Percentiles rank a stretch among this genome's conserved stretches.
Conservation (phyloP, 805 yeast genomes). For the Candida wancherniae region DNA sequence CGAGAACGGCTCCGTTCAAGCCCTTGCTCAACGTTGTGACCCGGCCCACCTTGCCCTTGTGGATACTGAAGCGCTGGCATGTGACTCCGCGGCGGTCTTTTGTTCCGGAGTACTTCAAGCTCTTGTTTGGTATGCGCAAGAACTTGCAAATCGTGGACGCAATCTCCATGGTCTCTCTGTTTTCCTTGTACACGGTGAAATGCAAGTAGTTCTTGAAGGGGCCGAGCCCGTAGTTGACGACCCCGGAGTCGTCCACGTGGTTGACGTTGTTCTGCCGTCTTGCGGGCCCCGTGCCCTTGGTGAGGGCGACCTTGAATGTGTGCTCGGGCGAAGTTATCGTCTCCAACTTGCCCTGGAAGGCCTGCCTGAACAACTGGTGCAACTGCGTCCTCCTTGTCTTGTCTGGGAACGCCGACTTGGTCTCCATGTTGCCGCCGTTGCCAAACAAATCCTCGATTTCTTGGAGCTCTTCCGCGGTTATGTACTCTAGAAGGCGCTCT, state of each 20-base stretch:
- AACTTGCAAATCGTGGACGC: slow-evolving; percentile 69
- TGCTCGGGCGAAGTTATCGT: slow-evolving; percentile 70
- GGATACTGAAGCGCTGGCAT: slow-evolving; percentile 72
- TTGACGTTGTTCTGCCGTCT: slow-evolving; percentile 34
- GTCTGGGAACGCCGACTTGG: slow-evolving; percentile 53
- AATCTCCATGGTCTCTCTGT: slow-evolving; percentile 96
- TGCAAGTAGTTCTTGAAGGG: slow-evolving; percentile 64
- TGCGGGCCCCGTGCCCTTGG: slow-evolving; percentile 37
- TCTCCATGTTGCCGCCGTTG: slow-evolving; percentile 54
- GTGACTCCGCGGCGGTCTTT: slow-evolving; percentile 96
- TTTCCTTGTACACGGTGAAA: slow-evolving; percentile 84
- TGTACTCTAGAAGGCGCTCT: slow-evolving; percentile 42
- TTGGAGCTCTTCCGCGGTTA: slow-evolving; percentile 59
- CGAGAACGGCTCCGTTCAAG: slow-evolving; percentile 71
- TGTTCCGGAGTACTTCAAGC: slow-evolving; percentile 85
- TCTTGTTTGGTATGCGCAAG: slow-evolving; percentile 66
- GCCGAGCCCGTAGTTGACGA: slow-evolving; percentile 70
- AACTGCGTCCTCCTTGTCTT: slow-evolving; percentile 72
- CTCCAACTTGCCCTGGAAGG: slow-evolving; percentile 72
- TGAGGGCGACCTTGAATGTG: slow-evolving; percentile 57
- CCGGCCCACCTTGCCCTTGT: slow-evolving; percentile 67
- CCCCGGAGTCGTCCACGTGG: slow-evolving; percentile 45
- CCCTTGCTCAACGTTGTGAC: slow-evolving; percentile 72
- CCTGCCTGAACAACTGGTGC: slow-evolving; percentile 71
- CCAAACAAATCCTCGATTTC: slow-evolving; percentile 51